Base-by-base conservation (phyloP, 1,284 basidiomycete species). In the Anthracocystis walkeri region DNA sequence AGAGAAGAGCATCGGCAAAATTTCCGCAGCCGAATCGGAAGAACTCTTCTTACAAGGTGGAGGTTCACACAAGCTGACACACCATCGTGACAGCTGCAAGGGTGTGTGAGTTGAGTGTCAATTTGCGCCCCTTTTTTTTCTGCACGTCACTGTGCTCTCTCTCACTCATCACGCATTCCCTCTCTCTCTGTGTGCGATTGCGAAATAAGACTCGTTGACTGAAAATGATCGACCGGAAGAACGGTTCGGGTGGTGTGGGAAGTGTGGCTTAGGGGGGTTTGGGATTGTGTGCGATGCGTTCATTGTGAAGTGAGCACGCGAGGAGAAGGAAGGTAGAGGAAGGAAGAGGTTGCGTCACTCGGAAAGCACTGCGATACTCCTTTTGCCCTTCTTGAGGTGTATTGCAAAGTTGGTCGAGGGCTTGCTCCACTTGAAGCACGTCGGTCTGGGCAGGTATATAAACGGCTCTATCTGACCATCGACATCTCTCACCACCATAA, bases 21-120 rank as follows among this genome's bases (percentile, higher is more conserved):
- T 53, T 41, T 27, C 50, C 14, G 6, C 31, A 16, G 44, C 38
- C 38, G 38, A 38, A 42, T 27, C 38, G 38, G 51, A 41, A 53
- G 23, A 53, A 40, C n/a, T 4, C 12, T 8, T 40, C 21, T 40
- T 16, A 31, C 51, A 12, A 65, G 44, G 64, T 60, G 64, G 64
- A 65, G 64, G 64, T 40, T 41, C 44, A 33, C 50, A 4, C 5
- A 29, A 50, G 64, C 64, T 65, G 64, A 65, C 64, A 65, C 57
- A 65, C 57, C 57, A 29, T 45, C 14, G 21, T 10, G 27, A 41
- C 51, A 45, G 21, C 23, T 45, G 3, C 21, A n/a, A n/a, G n/a
- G n/a, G 42, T 23, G 29, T 46, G 49, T 16, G n/a, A 25, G 10
- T 31, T 20, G 27, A 45, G 52, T 62, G 59, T 62, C 59, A 55